A percentile compares a stretch with the other conserved stretches of the same genome.
phyloP scores from a whole-genome alignment of 345 rosid genomes.

The Acer saccharum region DNA sequence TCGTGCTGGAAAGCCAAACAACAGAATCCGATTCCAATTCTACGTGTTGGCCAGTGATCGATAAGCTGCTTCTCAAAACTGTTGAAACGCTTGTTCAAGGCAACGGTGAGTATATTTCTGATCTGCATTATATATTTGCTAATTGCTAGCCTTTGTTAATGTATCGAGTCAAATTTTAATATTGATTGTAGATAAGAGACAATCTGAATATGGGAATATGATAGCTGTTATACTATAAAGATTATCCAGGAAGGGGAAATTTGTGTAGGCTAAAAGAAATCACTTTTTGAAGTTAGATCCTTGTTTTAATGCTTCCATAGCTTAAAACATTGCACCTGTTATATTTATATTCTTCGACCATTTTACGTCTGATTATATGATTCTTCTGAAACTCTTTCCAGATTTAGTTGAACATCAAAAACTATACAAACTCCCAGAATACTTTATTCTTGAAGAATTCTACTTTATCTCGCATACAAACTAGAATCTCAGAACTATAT shows the following conservation, averaged over 20 bases:
- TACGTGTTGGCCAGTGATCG: slow-evolving; percentile 62
- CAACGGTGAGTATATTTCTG: slow-evolving; percentile 30
- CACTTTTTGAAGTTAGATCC: too few species aligned
- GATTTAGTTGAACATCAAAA: neutral
- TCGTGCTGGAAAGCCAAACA: slow-evolving; percentile 43
- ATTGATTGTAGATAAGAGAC: neutral
- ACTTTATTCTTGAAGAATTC: neutral
- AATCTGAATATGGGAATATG: neutral
- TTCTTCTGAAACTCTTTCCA: neutral
- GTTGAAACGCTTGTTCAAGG: slow-evolving; percentile 29
- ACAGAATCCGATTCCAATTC: slow-evolving; percentile 42
- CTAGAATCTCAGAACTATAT: neutral
- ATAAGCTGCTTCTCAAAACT: slow-evolving; percentile 44
- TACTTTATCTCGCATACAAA: neutral
- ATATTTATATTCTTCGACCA: too few species aligned
- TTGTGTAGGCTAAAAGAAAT: too few species aligned
- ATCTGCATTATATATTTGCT: neutral
- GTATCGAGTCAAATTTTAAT: neutral
- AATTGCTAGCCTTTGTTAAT: neutral
- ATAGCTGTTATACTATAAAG: neutral
- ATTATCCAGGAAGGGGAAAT: neutral
- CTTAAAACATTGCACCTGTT: neutral
- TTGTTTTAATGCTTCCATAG: neutral
- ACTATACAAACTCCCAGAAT: neutral
- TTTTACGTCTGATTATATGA: neutral